Evolutionary conservation across 768 basidiomycete genomes (phyloP), one percentile per base, ranked within the genome.

Genomic region (Serendipita sp.): DNA sequence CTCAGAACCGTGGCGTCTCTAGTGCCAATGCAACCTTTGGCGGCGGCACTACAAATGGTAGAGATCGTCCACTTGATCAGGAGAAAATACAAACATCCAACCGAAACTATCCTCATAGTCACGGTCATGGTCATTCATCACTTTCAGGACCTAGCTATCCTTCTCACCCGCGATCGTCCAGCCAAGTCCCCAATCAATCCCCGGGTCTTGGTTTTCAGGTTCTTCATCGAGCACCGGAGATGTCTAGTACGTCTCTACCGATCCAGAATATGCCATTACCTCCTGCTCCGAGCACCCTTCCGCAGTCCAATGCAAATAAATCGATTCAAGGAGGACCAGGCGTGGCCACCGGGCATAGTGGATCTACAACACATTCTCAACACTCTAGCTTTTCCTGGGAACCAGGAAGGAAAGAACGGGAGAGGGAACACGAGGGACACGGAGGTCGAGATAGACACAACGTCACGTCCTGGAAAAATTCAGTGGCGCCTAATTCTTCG

Each of bases 11-110:
- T 37, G 11, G 34, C 13, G n/a, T 46, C 34, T 48, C 43, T 65
- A 50, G 67, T 68, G 68, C 67, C 23, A n/a, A 31, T 3, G 15
- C 62, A 62, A 15, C n/a, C 36, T 15, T 62, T 18, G 46, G 40
- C 60, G 18, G 37, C 34, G 6, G 33, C 44, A 40, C 6, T 40
- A 40, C 13, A 13, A 40, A 40, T 13, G 40, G 40, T 5, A 40
- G 40, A 13, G 40, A 40, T 40, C 40, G 40, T 40, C 40, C 40
- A 6, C 13, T 13, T 40, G 40, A 40, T 40, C 40, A 40, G 13
- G 40, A 40, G 13, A 40, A 13, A 40, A 13, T 13, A 40, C 40
- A 5, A 13, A 40, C 5, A 5, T 40, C 40, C 40, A 40, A 40
- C 40, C 40, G 40, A 40, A 40, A 13, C 13, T 13, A 40, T 5